Conservation (phyloP, 2,329 filamentous ascomycete species). For the Pestalotiopsis sp. region DNA sequence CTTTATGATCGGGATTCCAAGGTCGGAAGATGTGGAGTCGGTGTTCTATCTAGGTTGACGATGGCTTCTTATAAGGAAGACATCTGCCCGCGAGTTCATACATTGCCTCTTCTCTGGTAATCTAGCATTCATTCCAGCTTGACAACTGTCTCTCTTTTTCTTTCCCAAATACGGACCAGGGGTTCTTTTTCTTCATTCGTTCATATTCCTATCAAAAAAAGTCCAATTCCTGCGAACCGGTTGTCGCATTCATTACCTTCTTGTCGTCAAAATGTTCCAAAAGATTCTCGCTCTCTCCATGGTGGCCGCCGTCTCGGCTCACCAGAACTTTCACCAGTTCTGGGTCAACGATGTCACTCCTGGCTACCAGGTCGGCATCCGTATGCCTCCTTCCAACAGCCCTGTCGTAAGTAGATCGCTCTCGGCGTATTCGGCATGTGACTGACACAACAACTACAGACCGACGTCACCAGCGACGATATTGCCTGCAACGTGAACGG, state of each 20-base stretch:
- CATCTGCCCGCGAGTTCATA: background rate
- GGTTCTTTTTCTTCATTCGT: slow-evolving; percentile 8
- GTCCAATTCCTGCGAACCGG: slow-evolving; percentile 5
- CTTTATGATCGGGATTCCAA: background rate
- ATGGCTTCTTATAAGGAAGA: slow-evolving; percentile 9
- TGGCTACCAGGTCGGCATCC: slow-evolving; percentile 34
- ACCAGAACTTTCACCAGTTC: slow-evolving; percentile 44
- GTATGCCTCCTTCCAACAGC: slow-evolving; percentile 29
- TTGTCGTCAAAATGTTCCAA: slow-evolving; percentile 25
- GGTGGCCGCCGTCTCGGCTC: slow-evolving; percentile 31
- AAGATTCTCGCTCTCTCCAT: slow-evolving; percentile 26
- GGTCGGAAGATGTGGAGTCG: background rate
- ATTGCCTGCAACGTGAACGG: slow-evolving; percentile 30
- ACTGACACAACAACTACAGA: slow-evolving; percentile 16
- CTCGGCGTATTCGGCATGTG: background rate
- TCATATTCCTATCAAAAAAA: background rate
- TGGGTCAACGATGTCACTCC: slow-evolving; percentile 40
- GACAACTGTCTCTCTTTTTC: background rate
- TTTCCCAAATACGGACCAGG: background rate
- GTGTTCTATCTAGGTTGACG: background rate
- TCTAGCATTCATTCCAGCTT: slow-evolving; percentile 4
- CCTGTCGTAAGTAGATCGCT: slow-evolving; percentile 26
- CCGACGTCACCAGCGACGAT: slow-evolving; percentile 27
- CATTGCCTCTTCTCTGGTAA: background rate
- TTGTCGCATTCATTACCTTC: slow-evolving; percentile 10